phyloP scores from a whole-genome alignment of 495 filamentous ascomycete genomes.

The Tirmania nivea region DNA sequence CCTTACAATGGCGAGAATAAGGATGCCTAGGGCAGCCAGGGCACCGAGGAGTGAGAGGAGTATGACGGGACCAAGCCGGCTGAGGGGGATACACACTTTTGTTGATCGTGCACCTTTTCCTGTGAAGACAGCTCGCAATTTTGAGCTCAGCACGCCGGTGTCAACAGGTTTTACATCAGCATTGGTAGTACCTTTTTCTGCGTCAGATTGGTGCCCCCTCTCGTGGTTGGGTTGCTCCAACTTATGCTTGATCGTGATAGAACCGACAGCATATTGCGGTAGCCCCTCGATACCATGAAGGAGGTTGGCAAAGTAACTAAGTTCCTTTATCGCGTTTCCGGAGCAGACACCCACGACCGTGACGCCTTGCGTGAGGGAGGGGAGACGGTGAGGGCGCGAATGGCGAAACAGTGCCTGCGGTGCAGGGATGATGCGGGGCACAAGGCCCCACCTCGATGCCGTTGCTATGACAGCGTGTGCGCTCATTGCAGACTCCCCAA shows the following conservation, averaged over 20 bases:
- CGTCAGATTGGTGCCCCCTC: neutral
- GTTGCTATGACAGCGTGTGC: constrained; percentile 36
- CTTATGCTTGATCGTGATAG: constrained; percentile 27
- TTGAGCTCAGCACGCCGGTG: too few species aligned
- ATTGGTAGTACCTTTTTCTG: too few species aligned
- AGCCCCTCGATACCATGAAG: constrained; percentile 30
- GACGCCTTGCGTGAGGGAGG: constrained; percentile 27
- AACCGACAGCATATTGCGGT: constrained; percentile 26
- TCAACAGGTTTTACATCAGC: too few species aligned
- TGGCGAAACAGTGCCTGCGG: constrained; percentile 41
- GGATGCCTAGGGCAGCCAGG: constrained; percentile 26
- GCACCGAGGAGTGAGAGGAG: constrained; percentile 29
- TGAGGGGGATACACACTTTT: neutral
- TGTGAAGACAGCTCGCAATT: too few species aligned
- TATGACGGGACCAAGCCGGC: constrained; percentile 24
- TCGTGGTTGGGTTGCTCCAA: constrained; percentile 10
- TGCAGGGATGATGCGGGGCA: constrained; percentile 44
- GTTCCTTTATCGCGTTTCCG: constrained; percentile 18
- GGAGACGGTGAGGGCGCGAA: constrained; percentile 32
- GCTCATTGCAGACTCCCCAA: constrained; percentile 37
- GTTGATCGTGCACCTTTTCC: too few species aligned
- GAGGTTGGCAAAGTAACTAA: constrained; percentile 41
- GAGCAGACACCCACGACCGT: constrained; percentile 36
- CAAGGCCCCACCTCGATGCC: constrained; percentile 30
- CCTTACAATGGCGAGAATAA: constrained; percentile 25